Conservation (phyloP, 2,329 filamentous ascomycete species). For the Arthrinium puccinioides region DNA sequence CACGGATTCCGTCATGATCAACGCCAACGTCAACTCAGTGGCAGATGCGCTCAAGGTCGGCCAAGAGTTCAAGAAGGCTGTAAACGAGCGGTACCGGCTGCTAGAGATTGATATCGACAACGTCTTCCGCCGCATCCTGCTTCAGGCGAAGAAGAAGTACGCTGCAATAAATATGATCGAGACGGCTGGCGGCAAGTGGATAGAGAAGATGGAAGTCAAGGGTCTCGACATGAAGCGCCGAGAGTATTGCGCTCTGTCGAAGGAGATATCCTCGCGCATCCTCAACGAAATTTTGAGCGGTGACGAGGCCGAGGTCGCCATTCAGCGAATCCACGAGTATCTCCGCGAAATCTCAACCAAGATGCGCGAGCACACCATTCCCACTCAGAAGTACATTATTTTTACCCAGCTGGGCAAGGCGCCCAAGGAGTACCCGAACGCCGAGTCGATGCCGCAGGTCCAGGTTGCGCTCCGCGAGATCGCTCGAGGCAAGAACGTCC, state of each 20-base stretch:
- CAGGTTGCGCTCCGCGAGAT: constrained; percentile 89
- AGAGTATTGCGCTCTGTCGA: constrained; percentile 92
- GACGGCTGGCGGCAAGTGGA: constrained; percentile 70
- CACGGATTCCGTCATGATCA: constrained; percentile 99
- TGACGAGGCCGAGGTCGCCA: constrained; percentile 80
- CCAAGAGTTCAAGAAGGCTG: constrained; percentile 86
- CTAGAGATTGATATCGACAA: constrained; percentile 99
- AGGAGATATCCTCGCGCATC: constrained; percentile 85
- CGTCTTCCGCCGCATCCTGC: constrained; percentile 82
- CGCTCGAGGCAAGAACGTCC: constrained; percentile 76
- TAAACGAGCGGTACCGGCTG: constrained; percentile 88
- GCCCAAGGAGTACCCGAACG: constrained; percentile 89
- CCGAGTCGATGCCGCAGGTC: constrained; percentile 91
- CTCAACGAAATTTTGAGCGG: constrained; percentile 94
- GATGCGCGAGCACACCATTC: constrained; percentile 75
- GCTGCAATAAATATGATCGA: constrained; percentile 92
- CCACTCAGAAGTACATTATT: constrained; percentile 87
- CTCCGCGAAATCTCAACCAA: constrained; percentile 74
- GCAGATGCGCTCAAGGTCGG: constrained; percentile 86
- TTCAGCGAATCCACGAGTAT: constrained; percentile 89
- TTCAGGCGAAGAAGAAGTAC: constrained; percentile 99
- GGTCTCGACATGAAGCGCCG: constrained; percentile 96
- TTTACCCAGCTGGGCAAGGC: constrained; percentile 95
- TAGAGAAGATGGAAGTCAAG: constrained; percentile 96
- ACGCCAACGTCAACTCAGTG: constrained; percentile 92